Evolutionary conservation across 208 protist genomes (phyloP).

Genomic region (Crithidia fasciculata): DNA sequence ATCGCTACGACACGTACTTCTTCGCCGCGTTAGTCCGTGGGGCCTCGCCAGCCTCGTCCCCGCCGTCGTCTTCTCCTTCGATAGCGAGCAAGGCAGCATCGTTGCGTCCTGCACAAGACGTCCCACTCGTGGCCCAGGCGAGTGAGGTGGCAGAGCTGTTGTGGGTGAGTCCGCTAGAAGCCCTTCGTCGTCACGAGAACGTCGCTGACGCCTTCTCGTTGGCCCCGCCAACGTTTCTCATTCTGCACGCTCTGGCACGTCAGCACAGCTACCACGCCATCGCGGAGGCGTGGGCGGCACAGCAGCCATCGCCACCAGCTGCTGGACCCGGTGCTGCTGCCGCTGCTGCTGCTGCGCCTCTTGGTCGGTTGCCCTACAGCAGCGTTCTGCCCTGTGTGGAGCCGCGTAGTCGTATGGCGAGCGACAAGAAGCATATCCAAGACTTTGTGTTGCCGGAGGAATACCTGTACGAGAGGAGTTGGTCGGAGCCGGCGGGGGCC

Average conservation of each 20-base stretch:
- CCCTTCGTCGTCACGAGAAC: constrained; percentile 50
- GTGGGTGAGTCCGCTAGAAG: constrained; percentile 55
- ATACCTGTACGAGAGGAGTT: constrained; percentile 34
- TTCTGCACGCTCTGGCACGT: constrained; percentile 46
- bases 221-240: constrained; percentile 52
- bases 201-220: constrained; percentile 38
- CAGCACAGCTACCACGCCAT: constrained; percentile 31
- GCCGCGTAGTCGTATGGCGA: constrained; percentile 11
- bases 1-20: constrained; percentile 69
- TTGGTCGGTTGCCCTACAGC: constrained; percentile 30
- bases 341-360: neutral
- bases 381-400: constrained; percentile 30
- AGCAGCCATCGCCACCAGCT: neutral
- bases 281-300: constrained; percentile 28
- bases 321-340: neutral
- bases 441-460: constrained; percentile 20
- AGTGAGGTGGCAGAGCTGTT: constrained; percentile 49
- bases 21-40: constrained; percentile 35
- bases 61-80: no score
- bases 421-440: constrained; percentile 17
- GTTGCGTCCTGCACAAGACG: constrained; percentile 23
- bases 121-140: constrained; percentile 33
- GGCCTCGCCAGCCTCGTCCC: neutral
- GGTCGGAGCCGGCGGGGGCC: constrained; percentile 21
- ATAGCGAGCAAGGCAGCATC: neutral